Base-by-base conservation (phyloP, 495 filamentous ascomycete species). In the Hypomontagnella submonticulosa region DNA sequence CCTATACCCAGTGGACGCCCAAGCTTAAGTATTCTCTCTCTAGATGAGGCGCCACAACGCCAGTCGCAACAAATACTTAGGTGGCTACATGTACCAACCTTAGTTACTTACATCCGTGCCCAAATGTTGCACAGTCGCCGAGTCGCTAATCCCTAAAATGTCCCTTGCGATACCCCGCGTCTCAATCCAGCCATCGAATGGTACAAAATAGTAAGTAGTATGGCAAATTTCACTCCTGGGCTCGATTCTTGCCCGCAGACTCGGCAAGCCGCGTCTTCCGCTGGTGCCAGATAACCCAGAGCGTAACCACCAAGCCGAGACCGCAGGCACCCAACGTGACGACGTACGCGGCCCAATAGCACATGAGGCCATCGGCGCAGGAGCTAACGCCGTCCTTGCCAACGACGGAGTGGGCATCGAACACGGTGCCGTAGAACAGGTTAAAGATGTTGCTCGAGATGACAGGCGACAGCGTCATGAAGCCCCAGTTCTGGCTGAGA, bases 401-500 rank as follows among this genome's bases (percentile, higher is more conserved):
- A n/a, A 90, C 73, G 41, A 88, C 78, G 42, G 85, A 92, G 75
- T 97, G 92, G 13, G 76, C 76, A 74, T 99, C 94, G 72, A 90
- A 96, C 6, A 97, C 85, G 32, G 73, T 71, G 47, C 91, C 91
- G 72, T 98, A 99, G 42, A 92, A 83, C 3, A 98, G 76, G 75
- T 97, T 98, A 80, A 97, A 97, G 30, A 97, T 76, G 57, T 98
- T 96, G 38, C 91, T 91, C 13, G 87, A 91, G 49, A 97, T 77
- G 4, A 96, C 89, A 0, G 93, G 92, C 10, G 89, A 86, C 13
- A 98, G 78, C 0, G 90, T 97, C 90, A 99, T 97, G 66, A 87
- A 89, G 32, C 95, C 95, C 92, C 94, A 99, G 75, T 96, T 96
- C 74, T 91, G 89, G 66, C 85, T 89, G 15, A 99, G 81, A n/a